Conservation (phyloP, 345 rosid genomes). For the Eucalyptus curtisii region DNA sequence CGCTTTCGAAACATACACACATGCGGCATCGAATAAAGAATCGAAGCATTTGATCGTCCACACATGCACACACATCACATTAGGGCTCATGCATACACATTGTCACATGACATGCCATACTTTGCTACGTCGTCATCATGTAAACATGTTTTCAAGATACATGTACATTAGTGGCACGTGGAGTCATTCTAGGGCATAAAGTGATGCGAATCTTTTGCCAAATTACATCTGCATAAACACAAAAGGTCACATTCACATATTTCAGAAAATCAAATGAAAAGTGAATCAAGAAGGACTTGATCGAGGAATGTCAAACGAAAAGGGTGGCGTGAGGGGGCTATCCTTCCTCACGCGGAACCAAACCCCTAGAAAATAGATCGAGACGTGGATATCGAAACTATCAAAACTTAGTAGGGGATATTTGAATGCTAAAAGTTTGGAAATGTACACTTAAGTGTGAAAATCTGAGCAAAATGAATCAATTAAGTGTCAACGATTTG, state of each 20-base stretch:
- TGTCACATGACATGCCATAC: neutral
- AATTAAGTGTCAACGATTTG: fast-evolving
- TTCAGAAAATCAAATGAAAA: neutral
- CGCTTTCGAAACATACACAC: neutral
- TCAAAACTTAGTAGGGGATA: no score
- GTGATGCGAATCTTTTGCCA: neutral
- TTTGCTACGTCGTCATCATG: no score
- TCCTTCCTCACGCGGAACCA: neutral
- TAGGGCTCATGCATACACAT: neutral
- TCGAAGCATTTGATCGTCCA: neutral
- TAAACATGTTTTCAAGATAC: neutral
- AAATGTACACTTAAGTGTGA: fast-evolving
- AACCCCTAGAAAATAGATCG: neutral
- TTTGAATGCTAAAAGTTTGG: no score
- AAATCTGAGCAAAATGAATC: fast-evolving
- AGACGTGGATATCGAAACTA: no score
- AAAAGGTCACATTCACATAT: neutral
- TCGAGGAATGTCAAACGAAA: neutral
- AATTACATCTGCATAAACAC: neutral
- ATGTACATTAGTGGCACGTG: neutral
- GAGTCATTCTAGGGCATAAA: neutral
- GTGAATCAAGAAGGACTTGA: neutral
- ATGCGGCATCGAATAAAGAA: neutral
- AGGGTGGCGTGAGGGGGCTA: neutral
- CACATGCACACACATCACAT: neutral